Conservation (phyloP, 2,329 filamentous ascomycete species). For the Aspergillus latus region DNA sequence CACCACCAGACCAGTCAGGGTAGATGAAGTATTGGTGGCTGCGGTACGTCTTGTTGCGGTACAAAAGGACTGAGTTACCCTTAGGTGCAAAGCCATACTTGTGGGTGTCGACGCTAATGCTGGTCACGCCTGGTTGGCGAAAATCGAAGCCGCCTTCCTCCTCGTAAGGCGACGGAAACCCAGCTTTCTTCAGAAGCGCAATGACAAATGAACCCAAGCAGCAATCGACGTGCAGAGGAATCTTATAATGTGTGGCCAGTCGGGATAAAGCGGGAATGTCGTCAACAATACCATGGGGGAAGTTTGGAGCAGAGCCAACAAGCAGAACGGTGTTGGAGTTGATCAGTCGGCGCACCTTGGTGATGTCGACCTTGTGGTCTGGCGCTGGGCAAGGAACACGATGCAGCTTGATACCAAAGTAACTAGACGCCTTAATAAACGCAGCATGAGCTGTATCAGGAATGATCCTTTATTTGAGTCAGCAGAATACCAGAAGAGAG, state of each 20-base stretch:
- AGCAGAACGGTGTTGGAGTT: conserved; percentile 93
- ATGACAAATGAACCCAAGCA: conserved; percentile 95
- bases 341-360: conserved; percentile 76
- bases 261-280: conserved; percentile 84
- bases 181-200: conserved; percentile 87
- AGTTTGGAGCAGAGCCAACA: conserved; percentile 94
- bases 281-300: conserved; percentile 96
- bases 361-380: conserved; percentile 77
- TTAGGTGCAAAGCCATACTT: conserved; percentile 99
- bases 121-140: conserved; percentile 87
- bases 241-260: conserved; percentile 72
- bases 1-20: conserved; percentile 90
- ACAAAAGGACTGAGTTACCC: conserved; percentile 90
- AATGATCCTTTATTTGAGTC: conserved; percentile 65
- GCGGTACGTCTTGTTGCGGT: conserved; percentile 75
- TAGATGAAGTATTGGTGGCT: conserved; percentile 96
- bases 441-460: conserved; percentile 94
- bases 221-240: conserved; percentile 95
- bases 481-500: conserved; percentile 15
- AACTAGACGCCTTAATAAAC: conserved; percentile 90
- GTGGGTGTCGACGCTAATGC: conserved; percentile 95
- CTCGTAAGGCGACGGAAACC: conserved; percentile 62
- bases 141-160: conserved; percentile 89
- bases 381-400: conserved; percentile 84
- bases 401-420: conserved; percentile 96